These are phyloP conservation scores for Ichthyophonus hoferi DNA, from an alignment of 208 protist species.

Conservation along the genomic window DNA sequence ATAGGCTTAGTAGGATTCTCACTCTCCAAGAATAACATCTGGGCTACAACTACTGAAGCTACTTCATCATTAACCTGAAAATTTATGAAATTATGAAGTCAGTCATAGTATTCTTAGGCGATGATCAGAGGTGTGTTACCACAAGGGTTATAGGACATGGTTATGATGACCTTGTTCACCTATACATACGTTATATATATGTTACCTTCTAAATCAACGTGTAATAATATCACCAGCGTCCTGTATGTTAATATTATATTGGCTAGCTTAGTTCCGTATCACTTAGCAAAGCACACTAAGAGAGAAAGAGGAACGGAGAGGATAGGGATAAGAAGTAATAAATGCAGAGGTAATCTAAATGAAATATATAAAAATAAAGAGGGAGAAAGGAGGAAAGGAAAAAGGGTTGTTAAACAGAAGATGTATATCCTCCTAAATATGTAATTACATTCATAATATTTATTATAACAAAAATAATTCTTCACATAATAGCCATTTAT, in stretches of 20 bases:
- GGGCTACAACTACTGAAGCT: conserved; percentile 22
- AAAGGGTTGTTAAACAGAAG: too few species aligned
- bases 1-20: conserved; percentile 39
- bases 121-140: not conserved
- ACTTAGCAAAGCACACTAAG: not conserved
- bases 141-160: not conserved
- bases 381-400: too few species aligned
- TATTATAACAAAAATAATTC: too few species aligned
- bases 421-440: too few species aligned
- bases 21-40: conserved; percentile 42
- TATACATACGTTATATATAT: too few species aligned
- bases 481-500: too few species aligned
- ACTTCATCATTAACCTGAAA: conserved; percentile 39
- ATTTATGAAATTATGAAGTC: not conserved
- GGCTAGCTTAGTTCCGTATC: too few species aligned
- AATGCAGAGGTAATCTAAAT: not conserved
- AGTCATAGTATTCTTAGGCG: not conserved
- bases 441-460: too few species aligned
- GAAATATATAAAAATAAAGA: not conserved
- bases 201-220: too few species aligned
- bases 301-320: not conserved
- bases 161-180: not conserved
- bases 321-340: not conserved
- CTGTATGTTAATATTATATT: too few species aligned
- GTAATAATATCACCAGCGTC: too few species aligned